Evolutionary conservation across 805 yeast species (phyloP), one percentile per base, ranked within the genome.

Genomic region (Candida arabinofermentans): DNA sequence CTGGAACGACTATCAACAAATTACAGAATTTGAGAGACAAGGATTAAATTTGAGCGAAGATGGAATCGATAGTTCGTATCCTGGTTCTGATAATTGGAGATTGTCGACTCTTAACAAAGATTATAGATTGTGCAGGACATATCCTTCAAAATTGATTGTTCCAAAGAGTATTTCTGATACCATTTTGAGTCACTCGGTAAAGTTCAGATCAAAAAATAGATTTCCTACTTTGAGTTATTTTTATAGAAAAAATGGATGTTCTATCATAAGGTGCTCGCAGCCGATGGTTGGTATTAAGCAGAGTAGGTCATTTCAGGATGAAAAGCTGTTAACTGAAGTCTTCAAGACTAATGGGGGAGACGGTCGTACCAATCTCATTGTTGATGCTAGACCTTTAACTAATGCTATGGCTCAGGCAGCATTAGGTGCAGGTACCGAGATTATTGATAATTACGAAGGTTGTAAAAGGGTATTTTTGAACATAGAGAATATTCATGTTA

Each of bases 341-440:
- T 88, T 89, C 61, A 67, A 69, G 29, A 73, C 84, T 1, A 86
- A 84, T 44, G 33, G 70, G 59, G 41, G 64, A 54, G 34, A 54
- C 41, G 29, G 42, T 19, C 27, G 44, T 1, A 36, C 42, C 23
- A 82, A 90, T 55, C 62, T 93, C 23, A 81, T 93, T 24, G 91
- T 88, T 4, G 99, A 93, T 65, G 85, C 95, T 18, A 70, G 99
- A 42, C 99, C 99, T 1, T 62, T 89, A 21, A 84, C 97, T 0
- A 93, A 93, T 62, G 98, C 98, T 7, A 77, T 89, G 77, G 98
- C 96, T 0, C 98, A 93, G 55, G 86, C 87, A 35, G 98, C 98
- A 0, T 65, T 93, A 13, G 99, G 99, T 10, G 99, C 97, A n/a
- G 99, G 99, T 1, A 84, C 96, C 0, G 99, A 93, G 58, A 83